Base-by-base conservation (phyloP, 768 basidiomycete species). In the Podaxis sp. region DNA sequence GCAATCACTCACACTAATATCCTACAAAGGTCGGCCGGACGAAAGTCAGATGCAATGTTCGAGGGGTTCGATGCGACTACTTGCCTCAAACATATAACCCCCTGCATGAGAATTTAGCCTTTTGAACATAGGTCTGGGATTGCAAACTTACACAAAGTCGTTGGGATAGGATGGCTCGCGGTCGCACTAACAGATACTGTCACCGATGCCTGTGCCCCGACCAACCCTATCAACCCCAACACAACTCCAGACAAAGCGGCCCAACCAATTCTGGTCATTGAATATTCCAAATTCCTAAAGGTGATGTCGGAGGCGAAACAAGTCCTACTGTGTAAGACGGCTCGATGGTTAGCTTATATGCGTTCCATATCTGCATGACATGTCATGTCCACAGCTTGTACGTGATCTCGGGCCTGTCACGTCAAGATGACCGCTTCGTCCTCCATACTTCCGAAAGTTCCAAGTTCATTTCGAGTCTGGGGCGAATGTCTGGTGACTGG, bases 31-130 rank as follows among this genome's bases (percentile, higher is more conserved):
- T 55, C 17, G 49, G 29, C 17, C 9, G 27, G 37, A 25, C 7
- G 33, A 7, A 7, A 8, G 9, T 63, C 37, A 55, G 52, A 12
- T 22, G 43, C 22, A 50, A 15, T 2, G 12, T 12, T 50, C 15
- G n/a, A 24, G 24, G n/a, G 24, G 3, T 11, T 53, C 27, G 55
- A 36, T 15, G 46, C 47, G 29, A 52, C 70, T 51, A 52, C 70
- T 53, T 66, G 81, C 85, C 77, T 88, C 86, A 53, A 83, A 87
- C 84, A 87, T 87, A 60, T 80, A 71, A 11, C 70, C 73, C 63
- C 68, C 71, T 73, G 49, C 25, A 46, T 27, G 2, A 40, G 17
- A 1, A 55, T 7, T 17, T 11, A 53, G 51, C 29, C 55, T 49
- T 22, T 15, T 24, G 43, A 27, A 55, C 9, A 27, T n/a, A 29